Evolutionary conservation across 176 grass and related monocot species (phyloP).

Genomic region (Rhynchospora breviuscula): DNA sequence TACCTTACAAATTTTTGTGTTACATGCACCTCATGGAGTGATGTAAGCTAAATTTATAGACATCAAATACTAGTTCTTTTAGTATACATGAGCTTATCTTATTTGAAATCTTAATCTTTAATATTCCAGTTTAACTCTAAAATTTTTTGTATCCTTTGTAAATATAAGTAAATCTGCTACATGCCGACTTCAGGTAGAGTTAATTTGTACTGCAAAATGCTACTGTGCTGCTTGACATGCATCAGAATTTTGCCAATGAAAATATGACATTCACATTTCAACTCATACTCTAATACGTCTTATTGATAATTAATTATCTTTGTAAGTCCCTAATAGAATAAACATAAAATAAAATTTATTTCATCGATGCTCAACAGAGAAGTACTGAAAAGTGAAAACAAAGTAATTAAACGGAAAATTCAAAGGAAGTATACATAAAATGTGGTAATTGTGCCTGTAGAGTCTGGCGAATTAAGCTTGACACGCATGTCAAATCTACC

Average conservation of each 20-base stretch:
- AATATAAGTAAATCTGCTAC: neutral
- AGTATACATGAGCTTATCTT: neutral
- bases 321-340: neutral
- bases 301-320: neutral
- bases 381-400: neutral
- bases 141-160: neutral
- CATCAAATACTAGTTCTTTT: neutral
- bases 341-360: neutral
- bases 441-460: constrained; percentile 19
- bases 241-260: neutral
- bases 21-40: neutral
- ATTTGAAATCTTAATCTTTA: neutral
- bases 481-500: constrained; percentile 32
- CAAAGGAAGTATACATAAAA: constrained; percentile 21
- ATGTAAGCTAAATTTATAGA: neutral
- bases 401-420: neutral
- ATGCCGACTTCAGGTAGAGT: neutral
- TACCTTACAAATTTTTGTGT: neutral
- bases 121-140: neutral
- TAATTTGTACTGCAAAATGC: neutral
- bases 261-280: neutral
- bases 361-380: neutral
- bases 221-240: neutral
- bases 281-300: no score
- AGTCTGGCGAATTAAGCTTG: constrained; percentile 24